phyloP scores from a whole-genome alignment of 805 yeast species.

The Huiozyma sinensis region DNA sequence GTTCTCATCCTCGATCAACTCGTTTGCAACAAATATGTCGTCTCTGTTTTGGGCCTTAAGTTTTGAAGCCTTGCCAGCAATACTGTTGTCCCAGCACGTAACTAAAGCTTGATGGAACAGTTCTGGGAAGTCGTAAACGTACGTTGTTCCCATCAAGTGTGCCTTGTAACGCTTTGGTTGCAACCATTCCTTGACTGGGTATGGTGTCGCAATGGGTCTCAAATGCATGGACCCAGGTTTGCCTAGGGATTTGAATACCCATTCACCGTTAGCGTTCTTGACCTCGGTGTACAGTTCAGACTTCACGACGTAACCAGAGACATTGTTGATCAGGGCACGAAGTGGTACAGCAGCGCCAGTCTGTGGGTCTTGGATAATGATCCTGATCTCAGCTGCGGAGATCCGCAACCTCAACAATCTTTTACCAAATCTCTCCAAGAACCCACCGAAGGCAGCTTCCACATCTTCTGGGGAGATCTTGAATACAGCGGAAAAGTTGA shows the following conservation, averaged over 20 bases:
- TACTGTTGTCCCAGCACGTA: slow-evolving; percentile 69
- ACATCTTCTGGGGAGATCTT: slow-evolving; percentile 92
- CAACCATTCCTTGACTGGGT: slow-evolving; percentile 94
- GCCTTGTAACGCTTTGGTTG: slow-evolving; percentile 99
- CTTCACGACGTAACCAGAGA: slow-evolving; percentile 93
- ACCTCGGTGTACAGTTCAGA: slow-evolving; percentile 92
- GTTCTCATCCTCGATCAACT: slow-evolving; percentile 75
- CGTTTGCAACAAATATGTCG: slow-evolving; percentile 67
- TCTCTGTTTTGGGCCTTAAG: slow-evolving; percentile 25
- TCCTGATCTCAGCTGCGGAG: slow-evolving; percentile 94
- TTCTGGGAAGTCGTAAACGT: slow-evolving; percentile 98
- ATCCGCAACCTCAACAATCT: slow-evolving; percentile 94
- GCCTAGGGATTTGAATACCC: slow-evolving; percentile 95
- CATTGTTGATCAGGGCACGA: slow-evolving; percentile 92
- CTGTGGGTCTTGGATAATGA: slow-evolving; percentile 81
- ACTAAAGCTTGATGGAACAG: slow-evolving; percentile 86
- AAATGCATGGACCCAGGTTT: slow-evolving; percentile 95
- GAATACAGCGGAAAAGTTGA: slow-evolving; percentile 92
- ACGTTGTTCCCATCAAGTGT: slow-evolving; percentile 95
- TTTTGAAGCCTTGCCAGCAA: slow-evolving; percentile 1
- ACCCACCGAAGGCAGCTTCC: slow-evolving; percentile 94
- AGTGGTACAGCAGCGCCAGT: slow-evolving; percentile 90
- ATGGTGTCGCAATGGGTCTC: slow-evolving; percentile 91
- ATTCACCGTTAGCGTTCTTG: slow-evolving; percentile 83
- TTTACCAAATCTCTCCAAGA: slow-evolving; percentile 94